Evolutionary conservation across 2,329 filamentous ascomycete species (phyloP).

Genomic region (Bipolaris bicolor): DNA sequence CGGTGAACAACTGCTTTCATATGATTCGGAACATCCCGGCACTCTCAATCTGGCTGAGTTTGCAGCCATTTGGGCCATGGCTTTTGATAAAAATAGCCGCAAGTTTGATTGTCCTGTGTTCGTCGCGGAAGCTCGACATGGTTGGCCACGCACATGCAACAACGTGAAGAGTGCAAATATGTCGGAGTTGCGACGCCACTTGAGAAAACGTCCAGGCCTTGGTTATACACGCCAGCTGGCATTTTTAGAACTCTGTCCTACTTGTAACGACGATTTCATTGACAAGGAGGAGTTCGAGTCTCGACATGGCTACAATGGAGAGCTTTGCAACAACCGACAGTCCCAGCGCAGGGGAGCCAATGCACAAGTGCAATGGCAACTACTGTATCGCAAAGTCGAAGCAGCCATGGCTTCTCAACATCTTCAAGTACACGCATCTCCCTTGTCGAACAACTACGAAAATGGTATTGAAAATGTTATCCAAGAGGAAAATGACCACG

Average conservation of each 20-base stretch:
- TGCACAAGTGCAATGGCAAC: not conserved
- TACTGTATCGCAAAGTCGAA: not conserved
- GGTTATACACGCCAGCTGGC: constrained; percentile 6
- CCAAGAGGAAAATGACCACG: not conserved
- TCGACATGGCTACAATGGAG: not conserved
- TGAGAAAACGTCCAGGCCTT: not conserved
- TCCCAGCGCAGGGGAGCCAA: not conserved
- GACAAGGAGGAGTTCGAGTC: constrained; percentile 6
- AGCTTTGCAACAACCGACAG: constrained; percentile 2
- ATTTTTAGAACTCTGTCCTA: constrained; percentile 17
- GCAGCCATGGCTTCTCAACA: not conserved
- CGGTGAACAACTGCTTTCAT: not conserved
- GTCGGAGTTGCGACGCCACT: constrained; percentile 17
- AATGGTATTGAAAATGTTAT: not conserved
- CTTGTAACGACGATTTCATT: constrained; percentile 19
- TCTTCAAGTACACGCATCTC: too few relatives aligned
- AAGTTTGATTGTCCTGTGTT: not conserved
- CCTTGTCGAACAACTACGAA: not conserved
- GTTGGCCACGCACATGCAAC: not conserved
- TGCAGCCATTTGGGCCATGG: not conserved
- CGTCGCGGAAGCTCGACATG: not conserved
- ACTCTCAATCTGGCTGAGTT: not conserved
- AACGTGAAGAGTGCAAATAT: constrained; percentile 2
- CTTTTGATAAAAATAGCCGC: not conserved
- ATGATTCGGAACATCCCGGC: not conserved